Conservation (phyloP, 78 protist species). For the Protostelium mycophagum region DNA sequence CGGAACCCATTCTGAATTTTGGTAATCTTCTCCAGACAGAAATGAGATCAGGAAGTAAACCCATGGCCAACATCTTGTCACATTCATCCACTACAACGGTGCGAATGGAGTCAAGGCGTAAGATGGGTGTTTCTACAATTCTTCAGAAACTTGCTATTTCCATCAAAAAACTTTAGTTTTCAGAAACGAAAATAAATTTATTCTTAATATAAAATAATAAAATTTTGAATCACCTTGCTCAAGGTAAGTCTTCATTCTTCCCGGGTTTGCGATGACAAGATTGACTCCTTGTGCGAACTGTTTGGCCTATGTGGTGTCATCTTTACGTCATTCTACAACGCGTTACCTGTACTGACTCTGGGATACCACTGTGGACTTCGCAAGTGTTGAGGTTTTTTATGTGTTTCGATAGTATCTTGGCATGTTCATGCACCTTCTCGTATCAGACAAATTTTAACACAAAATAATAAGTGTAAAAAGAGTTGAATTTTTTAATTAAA, state of each 20-base stretch:
- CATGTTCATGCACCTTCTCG: neutral
- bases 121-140: neutral
- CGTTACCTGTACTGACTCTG: neutral
- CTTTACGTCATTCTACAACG: neutral
- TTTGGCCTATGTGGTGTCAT: neutral
- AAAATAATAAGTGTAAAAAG: too few relatives aligned
- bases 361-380: neutral
- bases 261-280: conserved; percentile 74
- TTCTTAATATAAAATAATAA: too few relatives aligned
- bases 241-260: conserved; percentile 78
- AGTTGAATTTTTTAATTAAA: too few relatives aligned
- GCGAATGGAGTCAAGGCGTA: conserved; percentile 79
- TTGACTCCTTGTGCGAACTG: neutral
- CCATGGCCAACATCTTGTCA: conserved; percentile 85
- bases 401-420: neutral
- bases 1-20: neutral
- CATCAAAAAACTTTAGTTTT: too few relatives aligned
- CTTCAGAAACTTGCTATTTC: too few relatives aligned
- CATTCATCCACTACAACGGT: conserved; percentile 91
- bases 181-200: too few relatives aligned
- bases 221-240: conserved; percentile 68
- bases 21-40: neutral
- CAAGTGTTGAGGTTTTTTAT: neutral
- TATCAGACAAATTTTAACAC: too few relatives aligned
- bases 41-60: conserved; percentile 38